phyloP scores from a whole-genome alignment of 768 basidiomycete species.

The Cystobasidium onofrii region DNA sequence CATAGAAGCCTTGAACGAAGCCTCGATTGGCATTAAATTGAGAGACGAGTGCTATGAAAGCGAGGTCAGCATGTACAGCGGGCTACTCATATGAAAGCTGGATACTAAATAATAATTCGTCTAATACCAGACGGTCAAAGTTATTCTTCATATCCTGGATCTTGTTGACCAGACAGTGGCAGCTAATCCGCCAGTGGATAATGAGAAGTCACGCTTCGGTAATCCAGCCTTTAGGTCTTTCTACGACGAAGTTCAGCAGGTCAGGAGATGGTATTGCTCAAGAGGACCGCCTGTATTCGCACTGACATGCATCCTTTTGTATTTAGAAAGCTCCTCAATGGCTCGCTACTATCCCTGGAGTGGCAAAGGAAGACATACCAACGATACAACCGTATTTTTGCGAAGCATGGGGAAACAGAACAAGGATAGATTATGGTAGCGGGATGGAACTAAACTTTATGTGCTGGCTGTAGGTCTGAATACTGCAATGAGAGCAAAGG shows the following conservation, averaged over 20 bases:
- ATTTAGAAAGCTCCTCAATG: slow-evolving; percentile 54
- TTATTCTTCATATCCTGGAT: slow-evolving; percentile 60
- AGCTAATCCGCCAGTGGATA: slow-evolving; percentile 75
- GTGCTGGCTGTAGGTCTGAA: slow-evolving; percentile 77
- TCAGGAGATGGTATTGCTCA: no score
- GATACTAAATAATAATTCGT: neutral
- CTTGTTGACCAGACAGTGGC: slow-evolving; percentile 59
- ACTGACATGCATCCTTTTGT: neutral
- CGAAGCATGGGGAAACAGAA: slow-evolving; percentile 83
- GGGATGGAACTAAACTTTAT: slow-evolving; percentile 98
- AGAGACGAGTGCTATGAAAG: slow-evolving; percentile 57
- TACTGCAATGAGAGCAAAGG: no score
- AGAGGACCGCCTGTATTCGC: no score
- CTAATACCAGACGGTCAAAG: slow-evolving; percentile 54
- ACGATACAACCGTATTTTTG: slow-evolving; percentile 74
- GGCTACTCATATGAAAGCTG: neutral
- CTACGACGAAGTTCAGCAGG: slow-evolving; percentile 71
- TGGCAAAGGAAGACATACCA: slow-evolving; percentile 55
- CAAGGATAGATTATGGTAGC: slow-evolving; percentile 95
- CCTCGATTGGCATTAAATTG: slow-evolving; percentile 68
- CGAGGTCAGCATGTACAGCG: slow-evolving; percentile 51
- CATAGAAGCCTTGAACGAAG: slow-evolving; percentile 65
- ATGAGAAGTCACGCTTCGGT: slow-evolving; percentile 76
- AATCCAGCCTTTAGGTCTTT: slow-evolving; percentile 93
- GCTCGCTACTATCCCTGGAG: slow-evolving; percentile 55